Percentiles rank a stretch among this genome's conserved stretches.
Evolutionary conservation across 2,329 filamentous ascomycete genomes (phyloP).

Genomic region (Verruconis gallopava): DNA sequence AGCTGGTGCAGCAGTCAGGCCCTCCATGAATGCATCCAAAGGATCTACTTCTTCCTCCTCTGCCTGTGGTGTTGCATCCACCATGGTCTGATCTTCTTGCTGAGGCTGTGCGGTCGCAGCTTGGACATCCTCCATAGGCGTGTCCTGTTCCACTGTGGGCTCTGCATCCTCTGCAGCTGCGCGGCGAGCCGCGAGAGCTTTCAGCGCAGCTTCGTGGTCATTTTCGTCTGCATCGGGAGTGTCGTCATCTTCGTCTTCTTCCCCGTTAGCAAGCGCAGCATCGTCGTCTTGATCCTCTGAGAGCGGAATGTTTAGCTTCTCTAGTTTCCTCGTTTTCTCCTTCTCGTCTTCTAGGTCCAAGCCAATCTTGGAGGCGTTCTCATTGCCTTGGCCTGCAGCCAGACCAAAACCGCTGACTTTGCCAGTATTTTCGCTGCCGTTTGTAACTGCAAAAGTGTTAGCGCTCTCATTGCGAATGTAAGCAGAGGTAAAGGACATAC

Average conservation of each 20-base stretch:
- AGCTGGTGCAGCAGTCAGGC: conserved; percentile 37
- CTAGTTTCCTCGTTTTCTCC: conserved; percentile 72
- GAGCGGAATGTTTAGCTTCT: conserved; percentile 70
- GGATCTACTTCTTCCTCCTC: conserved; percentile 72
- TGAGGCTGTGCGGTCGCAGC: conserved; percentile 14
- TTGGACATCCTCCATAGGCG: conserved; percentile 17
- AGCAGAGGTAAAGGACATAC: not conserved
- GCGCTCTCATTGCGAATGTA: not conserved
- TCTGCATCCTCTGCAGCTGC: conserved; percentile 46
- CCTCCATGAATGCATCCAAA: conserved; percentile 93
- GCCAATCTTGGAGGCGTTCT: conserved; percentile 61
- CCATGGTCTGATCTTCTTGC: conserved; percentile 11
- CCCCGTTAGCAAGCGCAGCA: conserved; percentile 40
- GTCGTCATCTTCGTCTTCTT: conserved; percentile 32
- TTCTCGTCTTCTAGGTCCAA: conserved; percentile 84
- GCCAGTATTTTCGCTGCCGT: conserved; percentile 31
- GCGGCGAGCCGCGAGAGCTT: conserved; percentile 4
- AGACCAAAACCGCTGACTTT: conserved; percentile 81
- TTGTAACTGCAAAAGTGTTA: conserved; percentile 18
- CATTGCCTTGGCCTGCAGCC: conserved; percentile 48
- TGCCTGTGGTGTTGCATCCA: conserved; percentile 25
- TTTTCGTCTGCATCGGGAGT: conserved; percentile 66
- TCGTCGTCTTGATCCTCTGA: conserved; percentile 43
- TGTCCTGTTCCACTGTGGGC: conserved; percentile 31
- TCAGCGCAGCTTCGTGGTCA: conserved; percentile 36